These are phyloP conservation scores for Neurospora sp. DNA, from an alignment of 2,329 filamentous ascomycete species.

Conservation along the genomic window DNA sequence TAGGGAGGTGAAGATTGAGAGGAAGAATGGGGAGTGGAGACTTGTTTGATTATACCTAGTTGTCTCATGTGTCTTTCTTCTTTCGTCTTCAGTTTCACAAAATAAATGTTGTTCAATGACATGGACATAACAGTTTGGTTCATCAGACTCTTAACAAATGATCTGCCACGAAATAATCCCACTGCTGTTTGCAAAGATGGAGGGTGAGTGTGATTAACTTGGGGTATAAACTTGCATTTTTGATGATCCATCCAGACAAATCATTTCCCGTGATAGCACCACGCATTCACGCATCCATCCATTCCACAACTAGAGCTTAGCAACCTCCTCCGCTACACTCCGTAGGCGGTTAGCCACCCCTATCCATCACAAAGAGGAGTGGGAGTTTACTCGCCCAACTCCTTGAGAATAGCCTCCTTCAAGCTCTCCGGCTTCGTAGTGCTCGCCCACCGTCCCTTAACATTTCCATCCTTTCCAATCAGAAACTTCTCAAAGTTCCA, in stretches of 20 bases:
- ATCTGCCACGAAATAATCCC: neutral
- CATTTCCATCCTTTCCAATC: constrained; percentile 73
- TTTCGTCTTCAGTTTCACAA: neutral
- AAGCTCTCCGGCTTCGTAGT: constrained; percentile 76
- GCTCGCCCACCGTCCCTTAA: constrained; percentile 79
- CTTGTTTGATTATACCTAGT: constrained; percentile 33
- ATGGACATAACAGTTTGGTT: neutral
- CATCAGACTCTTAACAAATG: no score
- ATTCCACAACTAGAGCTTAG: neutral
- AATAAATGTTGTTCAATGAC: neutral
- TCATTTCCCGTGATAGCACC: neutral
- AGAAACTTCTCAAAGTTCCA: constrained; percentile 99
- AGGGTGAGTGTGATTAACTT: neutral
- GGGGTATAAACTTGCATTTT: neutral
- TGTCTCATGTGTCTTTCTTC: neutral
- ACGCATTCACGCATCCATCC: neutral
- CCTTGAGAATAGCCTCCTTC: constrained; percentile 64
- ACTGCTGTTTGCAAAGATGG: neutral
- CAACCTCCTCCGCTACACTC: neutral
- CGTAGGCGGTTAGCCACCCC: neutral
- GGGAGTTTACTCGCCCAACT: constrained; percentile 47
- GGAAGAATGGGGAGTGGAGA: constrained; percentile 54
- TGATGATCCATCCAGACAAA: neutral
- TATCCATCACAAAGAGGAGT: constrained; percentile 13
- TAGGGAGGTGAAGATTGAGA: constrained; percentile 62